phyloP scores from a whole-genome alignment of 495 filamentous ascomycete species.

The Choiromyces venosus region DNA sequence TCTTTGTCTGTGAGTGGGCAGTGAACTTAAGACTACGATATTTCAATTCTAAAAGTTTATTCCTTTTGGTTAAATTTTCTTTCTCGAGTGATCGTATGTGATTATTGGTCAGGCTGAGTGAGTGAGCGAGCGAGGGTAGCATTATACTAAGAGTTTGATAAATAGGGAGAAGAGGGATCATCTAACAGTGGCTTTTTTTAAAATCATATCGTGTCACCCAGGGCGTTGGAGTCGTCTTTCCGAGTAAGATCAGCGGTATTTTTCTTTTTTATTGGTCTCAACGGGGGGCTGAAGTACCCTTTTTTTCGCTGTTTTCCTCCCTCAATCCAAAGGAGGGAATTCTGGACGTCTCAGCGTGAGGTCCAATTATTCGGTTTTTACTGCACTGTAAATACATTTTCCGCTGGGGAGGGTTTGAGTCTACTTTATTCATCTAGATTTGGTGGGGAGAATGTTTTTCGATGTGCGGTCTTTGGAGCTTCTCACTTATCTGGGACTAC shows the following conservation, averaged over 20 bases:
- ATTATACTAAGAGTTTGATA: neutral
- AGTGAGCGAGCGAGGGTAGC: too few relatives aligned
- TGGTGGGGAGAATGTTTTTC: neutral
- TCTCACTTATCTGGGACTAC: neutral
- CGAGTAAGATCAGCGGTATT: too few relatives aligned
- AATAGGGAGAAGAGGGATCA: neutral
- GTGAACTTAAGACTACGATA: neutral
- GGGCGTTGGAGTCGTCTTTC: too few relatives aligned
- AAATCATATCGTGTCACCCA: too few relatives aligned
- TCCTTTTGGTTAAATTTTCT: neutral
- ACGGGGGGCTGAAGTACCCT: too few relatives aligned
- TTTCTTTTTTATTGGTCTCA: too few relatives aligned
- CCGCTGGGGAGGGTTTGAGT: neutral
- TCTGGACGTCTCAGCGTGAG: too few relatives aligned
- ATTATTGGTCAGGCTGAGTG: neutral
- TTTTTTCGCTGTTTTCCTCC: too few relatives aligned
- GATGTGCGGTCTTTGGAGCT: neutral
- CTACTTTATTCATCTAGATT: neutral
- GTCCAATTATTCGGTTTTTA: too few relatives aligned
- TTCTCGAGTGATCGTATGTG: neutral
- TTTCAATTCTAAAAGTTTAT: neutral
- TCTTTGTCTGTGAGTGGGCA: neutral
- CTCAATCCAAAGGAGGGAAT: too few relatives aligned
- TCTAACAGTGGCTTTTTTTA: neutral
- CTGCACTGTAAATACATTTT: neutral